phyloP scores from a whole-genome alignment of 768 basidiomycete species.

The Tulasnella sp. region DNA sequence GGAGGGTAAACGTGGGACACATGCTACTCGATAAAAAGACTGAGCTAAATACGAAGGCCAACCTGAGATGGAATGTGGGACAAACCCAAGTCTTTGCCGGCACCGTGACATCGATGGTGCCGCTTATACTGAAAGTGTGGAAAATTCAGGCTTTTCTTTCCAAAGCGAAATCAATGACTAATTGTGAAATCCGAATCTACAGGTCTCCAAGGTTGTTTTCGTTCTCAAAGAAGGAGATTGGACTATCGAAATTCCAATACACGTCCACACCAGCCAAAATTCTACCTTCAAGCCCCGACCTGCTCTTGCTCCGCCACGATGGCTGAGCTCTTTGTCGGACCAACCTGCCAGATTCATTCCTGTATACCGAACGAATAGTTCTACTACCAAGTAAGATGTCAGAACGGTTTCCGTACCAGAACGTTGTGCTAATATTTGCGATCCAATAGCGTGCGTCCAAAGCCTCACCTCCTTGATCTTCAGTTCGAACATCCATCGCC shows the following conservation, averaged over 20 bases:
- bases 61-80: slow-evolving; percentile 9
- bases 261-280: neutral
- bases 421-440: neutral
- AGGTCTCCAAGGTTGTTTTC: neutral
- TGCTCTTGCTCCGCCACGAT: slow-evolving; percentile 26
- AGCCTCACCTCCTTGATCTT: slow-evolving; percentile 45
- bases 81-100: slow-evolving; percentile 13
- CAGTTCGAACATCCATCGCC: slow-evolving; percentile 47
- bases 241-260: slow-evolving; percentile 11
- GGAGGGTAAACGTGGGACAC: slow-evolving; percentile 7
- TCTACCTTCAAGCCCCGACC: neutral
- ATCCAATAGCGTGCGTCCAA: slow-evolving; percentile 30
- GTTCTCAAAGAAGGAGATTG: slow-evolving; percentile 13
- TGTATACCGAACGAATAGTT: slow-evolving; percentile 35
- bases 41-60: slow-evolving; percentile 1
- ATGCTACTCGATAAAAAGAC: slow-evolving; percentile 16
- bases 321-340: slow-evolving; percentile 37
- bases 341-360: slow-evolving; percentile 40
- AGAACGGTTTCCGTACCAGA: no score
- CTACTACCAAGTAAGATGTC: slow-evolving; percentile 41
- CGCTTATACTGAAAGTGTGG: slow-evolving; percentile 5
- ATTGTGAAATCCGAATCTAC: neutral
- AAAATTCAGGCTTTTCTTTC: neutral
- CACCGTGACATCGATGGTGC: slow-evolving; percentile 2
- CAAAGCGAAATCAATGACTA: slow-evolving; percentile 1